These are phyloP conservation scores for Polytrichum commune DNA, from an alignment of 225 moss, liverwort and hornwort species.

Conservation along the genomic window DNA sequence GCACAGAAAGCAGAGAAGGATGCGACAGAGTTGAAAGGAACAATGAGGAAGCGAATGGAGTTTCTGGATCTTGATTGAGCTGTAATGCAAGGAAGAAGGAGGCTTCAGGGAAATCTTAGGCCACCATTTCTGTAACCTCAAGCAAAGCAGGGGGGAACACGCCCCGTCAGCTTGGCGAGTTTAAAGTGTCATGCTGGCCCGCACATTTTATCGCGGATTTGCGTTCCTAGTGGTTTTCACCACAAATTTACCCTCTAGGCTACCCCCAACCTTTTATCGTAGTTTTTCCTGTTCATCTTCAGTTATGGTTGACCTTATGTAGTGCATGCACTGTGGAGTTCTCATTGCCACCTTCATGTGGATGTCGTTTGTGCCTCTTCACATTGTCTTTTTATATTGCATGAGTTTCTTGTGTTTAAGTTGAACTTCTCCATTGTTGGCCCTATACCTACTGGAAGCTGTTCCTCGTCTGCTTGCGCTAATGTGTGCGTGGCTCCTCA, in stretches of 20 bases:
- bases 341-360: conserved; percentile 12
- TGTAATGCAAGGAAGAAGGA: conserved; percentile 17
- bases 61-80: conserved; percentile 87
- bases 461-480: no score
- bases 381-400: no score
- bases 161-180: conserved; percentile 73
- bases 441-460: no score
- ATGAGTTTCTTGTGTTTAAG: no score
- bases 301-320: conserved; percentile 27
- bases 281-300: conserved; percentile 29
- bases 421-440: no score
- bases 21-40: conserved; percentile 89
- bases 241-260: conserved; percentile 55
- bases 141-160: conserved; percentile 33
- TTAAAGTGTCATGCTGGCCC: conserved; percentile 84
- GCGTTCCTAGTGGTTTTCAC: conserved; percentile 67
- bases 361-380: no score
- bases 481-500: no score
- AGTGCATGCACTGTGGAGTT: conserved; percentile 22
- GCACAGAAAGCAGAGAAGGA: conserved; percentile 94
- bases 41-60: conserved; percentile 98
- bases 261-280: conserved; percentile 31
- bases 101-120: conserved; percentile 20
- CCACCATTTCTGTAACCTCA: conserved; percentile 26
- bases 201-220: conserved; percentile 93